Conservation (phyloP, 2,329 filamentous ascomycete species). For the Myriosclerotinia duriaeana region DNA sequence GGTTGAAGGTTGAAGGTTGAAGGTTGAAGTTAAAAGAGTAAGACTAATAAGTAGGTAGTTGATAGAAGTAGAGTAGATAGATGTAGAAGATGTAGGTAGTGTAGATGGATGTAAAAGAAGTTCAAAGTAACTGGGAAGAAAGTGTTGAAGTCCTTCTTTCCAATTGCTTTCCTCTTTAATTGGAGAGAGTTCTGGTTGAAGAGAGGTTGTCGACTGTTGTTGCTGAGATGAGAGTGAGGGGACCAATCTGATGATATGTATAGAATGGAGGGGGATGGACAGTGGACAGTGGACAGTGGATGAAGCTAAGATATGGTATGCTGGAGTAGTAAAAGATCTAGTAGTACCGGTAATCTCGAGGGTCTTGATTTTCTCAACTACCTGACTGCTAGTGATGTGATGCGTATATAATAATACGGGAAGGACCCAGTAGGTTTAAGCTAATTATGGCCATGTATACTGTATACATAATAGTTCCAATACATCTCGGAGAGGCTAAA, state of each 20-base stretch:
- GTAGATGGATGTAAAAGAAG: background rate
- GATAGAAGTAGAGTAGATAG: constrained; percentile 4
- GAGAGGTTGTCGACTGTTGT: background rate
- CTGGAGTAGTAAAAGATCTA: constrained; percentile 1
- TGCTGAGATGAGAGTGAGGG: background rate
- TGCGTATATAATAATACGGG: background rate
- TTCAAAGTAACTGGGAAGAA: constrained; percentile 8
- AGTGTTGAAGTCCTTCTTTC: constrained; percentile 13
- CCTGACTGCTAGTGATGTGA: background rate
- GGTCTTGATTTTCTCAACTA: background rate
- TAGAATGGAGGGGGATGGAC: constrained; percentile 7
- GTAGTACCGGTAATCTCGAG: background rate
- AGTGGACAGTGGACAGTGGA: background rate
- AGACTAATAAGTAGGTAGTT: background rate
- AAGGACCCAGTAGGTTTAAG: constrained; percentile 2
- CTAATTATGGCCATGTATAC: constrained; percentile 2
- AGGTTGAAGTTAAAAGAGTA: background rate
- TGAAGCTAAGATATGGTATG: constrained; percentile 17
- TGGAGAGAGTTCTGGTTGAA: background rate
- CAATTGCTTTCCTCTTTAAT: background rate
- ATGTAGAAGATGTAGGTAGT: background rate
- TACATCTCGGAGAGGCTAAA: constrained; percentile 4
- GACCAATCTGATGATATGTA: constrained; percentile 17
- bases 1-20: background rate
- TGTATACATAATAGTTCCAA: constrained; percentile 10